These are phyloP conservation scores for Biscogniauxia sp. DNA, from an alignment of 2,329 filamentous ascomycete genomes.

Conservation along the genomic window DNA sequence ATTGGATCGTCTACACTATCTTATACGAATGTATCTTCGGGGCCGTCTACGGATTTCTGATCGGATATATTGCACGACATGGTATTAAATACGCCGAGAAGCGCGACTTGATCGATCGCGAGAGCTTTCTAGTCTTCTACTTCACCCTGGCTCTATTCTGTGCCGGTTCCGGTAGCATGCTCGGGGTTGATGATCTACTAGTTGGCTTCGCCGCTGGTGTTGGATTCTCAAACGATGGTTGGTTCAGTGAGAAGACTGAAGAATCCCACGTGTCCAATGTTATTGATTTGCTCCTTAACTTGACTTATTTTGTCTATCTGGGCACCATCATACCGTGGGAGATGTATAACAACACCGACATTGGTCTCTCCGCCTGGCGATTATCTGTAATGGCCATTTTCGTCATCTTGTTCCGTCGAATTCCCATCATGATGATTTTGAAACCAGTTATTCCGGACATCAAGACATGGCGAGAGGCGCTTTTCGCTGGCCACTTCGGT, in stretches of 20 bases:
- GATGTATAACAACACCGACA: constrained; percentile 72
- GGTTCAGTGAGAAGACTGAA: constrained; percentile 97
- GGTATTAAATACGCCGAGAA: constrained; percentile 86
- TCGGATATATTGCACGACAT: constrained; percentile 89
- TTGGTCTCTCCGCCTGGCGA: constrained; percentile 83
- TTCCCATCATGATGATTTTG: constrained; percentile 87
- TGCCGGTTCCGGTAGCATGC: constrained; percentile 84
- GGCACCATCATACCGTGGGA: constrained; percentile 97
- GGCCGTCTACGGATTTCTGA: constrained; percentile 77
- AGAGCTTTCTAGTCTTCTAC: constrained; percentile 98
- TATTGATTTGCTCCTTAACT: constrained; percentile 93
- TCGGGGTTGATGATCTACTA: constrained; percentile 90
- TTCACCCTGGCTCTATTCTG: constrained; percentile 95
- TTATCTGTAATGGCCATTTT: constrained; percentile 91
- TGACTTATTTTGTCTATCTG: constrained; percentile 97
- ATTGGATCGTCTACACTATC: constrained; percentile 88
- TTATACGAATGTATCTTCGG: constrained; percentile 96
- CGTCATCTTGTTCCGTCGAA: constrained; percentile 91
- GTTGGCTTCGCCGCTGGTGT: constrained; percentile 94
- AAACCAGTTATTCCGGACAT: constrained; percentile 95
- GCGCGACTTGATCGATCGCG: constrained; percentile 83
- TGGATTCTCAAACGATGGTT: constrained; percentile 98
- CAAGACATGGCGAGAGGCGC: constrained; percentile 95
- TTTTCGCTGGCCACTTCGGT: constrained; percentile 96
- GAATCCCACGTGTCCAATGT: constrained; percentile 99